These are phyloP conservation scores for Mycena polygramma DNA, from an alignment of 768 basidiomycete species.

Conservation along the genomic window DNA sequence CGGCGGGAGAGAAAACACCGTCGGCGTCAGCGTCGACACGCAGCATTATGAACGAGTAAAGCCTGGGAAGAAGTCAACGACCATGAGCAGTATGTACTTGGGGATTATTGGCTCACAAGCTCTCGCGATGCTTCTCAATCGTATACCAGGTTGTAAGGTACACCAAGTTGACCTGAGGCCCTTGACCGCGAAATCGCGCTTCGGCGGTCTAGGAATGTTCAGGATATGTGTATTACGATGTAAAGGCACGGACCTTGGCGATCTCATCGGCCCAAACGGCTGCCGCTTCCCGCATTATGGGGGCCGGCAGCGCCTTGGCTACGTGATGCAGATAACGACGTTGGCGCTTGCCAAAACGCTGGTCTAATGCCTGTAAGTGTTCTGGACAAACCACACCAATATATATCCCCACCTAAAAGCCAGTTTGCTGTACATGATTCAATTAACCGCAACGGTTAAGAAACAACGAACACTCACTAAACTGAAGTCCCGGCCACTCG, in stretches of 20 bases:
- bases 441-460: neutral
- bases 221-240: neutral
- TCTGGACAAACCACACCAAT: too few relatives aligned
- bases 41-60: constrained; percentile 35
- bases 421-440: constrained; percentile 27
- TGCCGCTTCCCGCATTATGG: constrained; percentile 33
- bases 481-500: constrained; percentile 36
- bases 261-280: constrained; percentile 35
- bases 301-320: constrained; percentile 27
- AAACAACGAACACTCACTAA: constrained; percentile 9
- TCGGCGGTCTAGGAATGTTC: constrained; percentile 28
- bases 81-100: neutral
- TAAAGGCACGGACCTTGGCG: constrained; percentile 6
- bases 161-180: constrained; percentile 31
- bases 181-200: constrained; percentile 35
- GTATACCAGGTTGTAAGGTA: constrained; percentile 38
- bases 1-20: constrained; percentile 28
- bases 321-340: constrained; percentile 37
- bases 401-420: constrained; percentile 26
- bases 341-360: constrained; percentile 30
- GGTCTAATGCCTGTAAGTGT: constrained; percentile 20
- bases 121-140: constrained; percentile 38
- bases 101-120: constrained; percentile 10
- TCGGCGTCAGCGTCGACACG: constrained; percentile 33
- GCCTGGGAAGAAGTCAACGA: neutral